Base-by-base conservation (phyloP, 2,329 filamentous ascomycete genomes). In the Tolypocladium inflatum region DNA sequence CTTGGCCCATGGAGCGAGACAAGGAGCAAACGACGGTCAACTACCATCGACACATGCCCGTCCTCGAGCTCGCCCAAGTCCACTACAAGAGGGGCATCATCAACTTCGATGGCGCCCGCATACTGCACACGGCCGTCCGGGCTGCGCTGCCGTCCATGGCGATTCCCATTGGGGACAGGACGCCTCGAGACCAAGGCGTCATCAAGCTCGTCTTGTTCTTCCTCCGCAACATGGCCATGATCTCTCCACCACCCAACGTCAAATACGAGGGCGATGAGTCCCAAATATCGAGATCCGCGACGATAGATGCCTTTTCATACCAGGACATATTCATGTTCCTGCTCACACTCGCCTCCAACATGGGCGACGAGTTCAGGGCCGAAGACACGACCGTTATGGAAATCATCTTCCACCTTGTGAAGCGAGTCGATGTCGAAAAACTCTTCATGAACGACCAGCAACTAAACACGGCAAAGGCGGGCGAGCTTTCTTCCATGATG, bases 371-470 rank as follows among this genome's bases (percentile, higher is more conserved):
- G 65, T 99, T 97, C 71, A 86, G 88, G 61, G 85, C 86, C 19
- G 91, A 97, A 65, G 93, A 97, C 68, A 86, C 93, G 2, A 81
- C 91, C n/a, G 73, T 97, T 26, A 83, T 99, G 74, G 94, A 99
- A 69, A 89, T 93, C 43, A 75, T 99, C 35, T 99, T 96, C 72
- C 91, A 97, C 65, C 72, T 99, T 1, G 82, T 97, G 59, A 97
- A 97, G 71, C 90, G 92, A 23, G 86, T 97, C 17, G 87, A 96
- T 70, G 80, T 88, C 2, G 83, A 88, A 60, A 90, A 91, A 69
- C 76, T 99, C 2, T 97, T 97, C 70, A 87, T 96, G 82, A 83
- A 89, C 62, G 86, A 94, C 57, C 79, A 84, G 62, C 84, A 93
- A 68, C 76, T 90, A 54, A 83, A 80, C 61, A 84, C 81, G 56